These are phyloP conservation scores for Pseudocercospora ulei DNA, from an alignment of 2,329 filamentous ascomycete species.

Conservation along the genomic window DNA sequence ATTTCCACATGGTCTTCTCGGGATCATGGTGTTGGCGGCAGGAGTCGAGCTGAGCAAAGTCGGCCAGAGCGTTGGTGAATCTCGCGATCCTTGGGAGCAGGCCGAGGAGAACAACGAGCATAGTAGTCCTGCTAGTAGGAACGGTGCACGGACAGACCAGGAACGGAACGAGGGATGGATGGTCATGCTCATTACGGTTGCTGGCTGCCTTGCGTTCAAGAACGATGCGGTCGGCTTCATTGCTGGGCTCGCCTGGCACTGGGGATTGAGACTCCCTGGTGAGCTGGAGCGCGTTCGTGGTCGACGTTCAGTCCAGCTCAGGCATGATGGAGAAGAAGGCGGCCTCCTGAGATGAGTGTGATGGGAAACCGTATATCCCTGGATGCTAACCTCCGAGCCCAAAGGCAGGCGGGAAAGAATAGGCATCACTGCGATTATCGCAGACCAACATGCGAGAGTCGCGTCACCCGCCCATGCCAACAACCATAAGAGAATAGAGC, in stretches of 20 bases:
- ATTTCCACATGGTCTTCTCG: constrained; percentile 69
- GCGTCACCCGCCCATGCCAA: no score
- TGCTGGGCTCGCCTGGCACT: constrained; percentile 71
- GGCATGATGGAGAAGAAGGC: constrained; percentile 17
- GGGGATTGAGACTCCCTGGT: constrained; percentile 45
- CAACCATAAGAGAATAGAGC: no score
- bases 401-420: no score
- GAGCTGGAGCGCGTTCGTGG: constrained; percentile 15
- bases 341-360: constrained; percentile 13
- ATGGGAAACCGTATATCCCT: not conserved
- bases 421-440: no score
- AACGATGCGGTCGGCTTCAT: constrained; percentile 84
- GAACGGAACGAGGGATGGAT: constrained; percentile 70
- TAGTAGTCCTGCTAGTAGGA: constrained; percentile 34
- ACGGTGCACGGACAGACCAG: constrained; percentile 51
- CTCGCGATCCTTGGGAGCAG: constrained; percentile 47
- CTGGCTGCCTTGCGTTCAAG: constrained; percentile 69
- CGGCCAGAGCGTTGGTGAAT: constrained; percentile 72
- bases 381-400: no score
- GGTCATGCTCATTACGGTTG: constrained; percentile 82
- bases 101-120: constrained; percentile 32
- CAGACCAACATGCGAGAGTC: no score
- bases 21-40: constrained; percentile 80
- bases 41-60: constrained; percentile 81
- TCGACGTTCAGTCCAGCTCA: constrained; percentile 20